phyloP scores from a whole-genome alignment of 139 green algal species.

The Micractinium sp. region DNA sequence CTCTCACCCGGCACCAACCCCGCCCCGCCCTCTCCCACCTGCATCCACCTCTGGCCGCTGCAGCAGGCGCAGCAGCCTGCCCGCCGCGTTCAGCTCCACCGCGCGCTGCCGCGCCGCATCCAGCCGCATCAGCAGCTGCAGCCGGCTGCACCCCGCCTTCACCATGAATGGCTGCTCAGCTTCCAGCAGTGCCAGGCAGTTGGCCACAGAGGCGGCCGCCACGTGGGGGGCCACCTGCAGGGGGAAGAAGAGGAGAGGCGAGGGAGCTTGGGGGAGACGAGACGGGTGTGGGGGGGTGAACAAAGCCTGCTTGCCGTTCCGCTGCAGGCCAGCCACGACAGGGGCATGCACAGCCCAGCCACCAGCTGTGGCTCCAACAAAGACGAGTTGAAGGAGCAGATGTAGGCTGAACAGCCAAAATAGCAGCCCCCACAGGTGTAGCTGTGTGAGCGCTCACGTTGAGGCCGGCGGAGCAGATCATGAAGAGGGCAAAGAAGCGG shows the following conservation, averaged over 20 bases:
- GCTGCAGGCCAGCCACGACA: no score
- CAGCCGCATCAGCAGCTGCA: constrained; percentile 26
- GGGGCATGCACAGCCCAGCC: no score
- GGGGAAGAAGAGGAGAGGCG: no score
- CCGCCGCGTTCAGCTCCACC: background rate
- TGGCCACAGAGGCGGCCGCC: constrained; percentile 11
- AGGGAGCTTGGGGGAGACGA: no score
- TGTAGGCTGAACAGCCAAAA: no score
- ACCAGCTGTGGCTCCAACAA: no score
- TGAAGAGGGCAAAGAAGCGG: constrained; percentile 23
- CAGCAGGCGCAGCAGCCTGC: constrained; percentile 18
- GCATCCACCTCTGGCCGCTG: background rate
- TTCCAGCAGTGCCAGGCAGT: constrained; percentile 25
- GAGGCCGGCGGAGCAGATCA: constrained; percentile 22
- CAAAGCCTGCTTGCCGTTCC: no score
- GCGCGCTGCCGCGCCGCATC: constrained; percentile 17
- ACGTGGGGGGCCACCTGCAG: background rate
- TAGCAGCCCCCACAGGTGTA: no score
- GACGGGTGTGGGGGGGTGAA: no score
- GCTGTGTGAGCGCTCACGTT: background rate
- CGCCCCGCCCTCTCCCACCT: background rate
- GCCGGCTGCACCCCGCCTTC: constrained; percentile 16
- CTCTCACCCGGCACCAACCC: no score
- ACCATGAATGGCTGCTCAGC: constrained; percentile 31
- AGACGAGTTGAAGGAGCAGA: no score